Percentiles rank a stretch among this genome's conserved stretches.
Conservation (phyloP, 306 rosid species). For the Begonia peltatifolia region DNA sequence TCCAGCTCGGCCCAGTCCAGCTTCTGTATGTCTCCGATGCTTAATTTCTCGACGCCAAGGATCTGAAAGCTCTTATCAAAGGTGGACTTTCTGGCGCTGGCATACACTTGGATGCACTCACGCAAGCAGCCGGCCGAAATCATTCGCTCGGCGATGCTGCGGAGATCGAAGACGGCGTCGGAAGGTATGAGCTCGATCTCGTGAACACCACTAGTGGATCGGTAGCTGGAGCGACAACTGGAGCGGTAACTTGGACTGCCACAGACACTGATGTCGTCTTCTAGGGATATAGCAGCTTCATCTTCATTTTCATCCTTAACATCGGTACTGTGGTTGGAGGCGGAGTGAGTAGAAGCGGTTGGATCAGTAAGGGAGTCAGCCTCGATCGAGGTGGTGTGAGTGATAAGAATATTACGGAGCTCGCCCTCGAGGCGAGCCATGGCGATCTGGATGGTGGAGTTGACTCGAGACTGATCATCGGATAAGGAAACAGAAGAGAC, state of each 20-base stretch:
- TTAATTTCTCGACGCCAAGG: constrained; percentile 60
- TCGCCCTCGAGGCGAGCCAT: constrained; percentile 90
- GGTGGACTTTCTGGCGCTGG: constrained; percentile 51
- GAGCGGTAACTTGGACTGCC: constrained; percentile 17
- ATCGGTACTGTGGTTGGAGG: not conserved
- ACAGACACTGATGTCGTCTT: not conserved
- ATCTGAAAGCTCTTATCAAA: constrained; percentile 50
- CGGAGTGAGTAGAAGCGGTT: constrained; percentile 16
- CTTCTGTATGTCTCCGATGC: constrained; percentile 81
- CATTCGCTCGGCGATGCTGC: constrained; percentile 71
- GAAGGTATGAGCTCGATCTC: constrained; percentile 79
- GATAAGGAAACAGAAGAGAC: constrained; percentile 35
- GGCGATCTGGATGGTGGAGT: constrained; percentile 82
- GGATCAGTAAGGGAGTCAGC: constrained; percentile 20
- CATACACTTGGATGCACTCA: constrained; percentile 75
- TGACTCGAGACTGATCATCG: constrained; percentile 31
- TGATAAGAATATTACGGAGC: constrained; percentile 63
- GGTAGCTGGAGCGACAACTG: constrained; percentile 19
- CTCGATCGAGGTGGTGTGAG: constrained; percentile 7
- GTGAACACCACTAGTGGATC: constrained; percentile 53
- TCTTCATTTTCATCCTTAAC: not conserved
- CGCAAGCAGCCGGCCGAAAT: constrained; percentile 54
- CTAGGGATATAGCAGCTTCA: not conserved
- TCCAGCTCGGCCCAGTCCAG: constrained; percentile 70
- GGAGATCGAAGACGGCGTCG: constrained; percentile 49